Evolutionary conservation across 345 rosid species (phyloP).

Genomic region (Eucalyptus dawsonii): DNA sequence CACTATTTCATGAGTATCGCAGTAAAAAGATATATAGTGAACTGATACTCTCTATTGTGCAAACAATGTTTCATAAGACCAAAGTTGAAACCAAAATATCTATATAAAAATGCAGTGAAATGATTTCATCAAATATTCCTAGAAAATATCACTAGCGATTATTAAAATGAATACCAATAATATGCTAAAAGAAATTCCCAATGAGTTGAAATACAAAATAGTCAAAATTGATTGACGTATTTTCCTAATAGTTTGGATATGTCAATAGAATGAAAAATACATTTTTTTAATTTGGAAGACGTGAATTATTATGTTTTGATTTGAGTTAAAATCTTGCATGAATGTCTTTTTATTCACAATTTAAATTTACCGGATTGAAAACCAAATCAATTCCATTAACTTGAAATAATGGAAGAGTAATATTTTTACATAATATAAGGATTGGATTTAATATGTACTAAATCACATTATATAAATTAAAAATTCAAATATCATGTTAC

Average conservation of each 20-base stretch:
- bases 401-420: too few relatives aligned
- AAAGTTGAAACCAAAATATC: background rate
- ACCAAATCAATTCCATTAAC: background rate
- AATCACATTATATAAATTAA: too few relatives aligned
- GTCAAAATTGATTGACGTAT: background rate
- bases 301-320: too few relatives aligned
- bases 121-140: background rate
- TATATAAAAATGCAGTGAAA: background rate
- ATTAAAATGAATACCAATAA: background rate
- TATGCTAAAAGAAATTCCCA: background rate
- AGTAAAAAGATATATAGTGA: too few relatives aligned
- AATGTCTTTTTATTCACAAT: background rate
- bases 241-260: background rate
- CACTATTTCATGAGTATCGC: background rate
- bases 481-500: rapidly evolving
- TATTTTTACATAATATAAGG: too few relatives aligned
- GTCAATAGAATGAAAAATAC: background rate
- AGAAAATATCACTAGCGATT: background rate
- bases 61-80: background rate
- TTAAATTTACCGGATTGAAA: too few relatives aligned
- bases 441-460: too few relatives aligned
- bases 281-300: background rate
- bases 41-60: background rate
- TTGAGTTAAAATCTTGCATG: background rate
- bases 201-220: background rate